These are phyloP conservation scores for Rhodotorula sp. DNA, from an alignment of 1,284 basidiomycete species.

Conservation along the genomic window DNA sequence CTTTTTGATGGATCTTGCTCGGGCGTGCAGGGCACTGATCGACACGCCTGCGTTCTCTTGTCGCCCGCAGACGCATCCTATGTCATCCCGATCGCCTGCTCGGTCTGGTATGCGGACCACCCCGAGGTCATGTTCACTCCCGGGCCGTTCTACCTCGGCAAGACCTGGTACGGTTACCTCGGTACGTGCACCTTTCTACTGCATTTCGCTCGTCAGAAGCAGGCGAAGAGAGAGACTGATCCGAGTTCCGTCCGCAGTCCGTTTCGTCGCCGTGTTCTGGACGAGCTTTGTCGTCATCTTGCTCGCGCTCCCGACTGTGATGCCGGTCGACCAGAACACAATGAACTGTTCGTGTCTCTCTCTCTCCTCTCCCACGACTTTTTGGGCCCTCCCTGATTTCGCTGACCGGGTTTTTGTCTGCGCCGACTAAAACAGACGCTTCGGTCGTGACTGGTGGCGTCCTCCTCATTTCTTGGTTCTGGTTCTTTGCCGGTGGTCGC, in stretches of 20 bases:
- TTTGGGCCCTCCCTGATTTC: background rate
- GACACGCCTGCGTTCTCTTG: slow-evolving; percentile 23
- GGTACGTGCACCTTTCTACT: slow-evolving; percentile 1
- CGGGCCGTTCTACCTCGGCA: slow-evolving; percentile 82
- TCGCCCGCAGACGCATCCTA: slow-evolving; percentile 55
- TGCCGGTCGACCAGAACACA: background rate
- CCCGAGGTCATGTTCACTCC: slow-evolving; percentile 79
- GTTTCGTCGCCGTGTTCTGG: slow-evolving; percentile 63
- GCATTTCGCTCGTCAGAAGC: too few species aligned
- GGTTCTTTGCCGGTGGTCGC: slow-evolving; percentile 53
- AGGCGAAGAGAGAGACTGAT: too few species aligned
- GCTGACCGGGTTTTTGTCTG: background rate
- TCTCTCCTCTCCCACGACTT: too few species aligned
- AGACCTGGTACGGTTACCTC: slow-evolving; percentile 60
- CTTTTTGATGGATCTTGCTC: slow-evolving; percentile 55
- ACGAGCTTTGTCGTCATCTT: slow-evolving; percentile 48
- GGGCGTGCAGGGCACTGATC: background rate
- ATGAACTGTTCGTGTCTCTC: background rate
- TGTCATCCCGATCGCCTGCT: slow-evolving; percentile 64
- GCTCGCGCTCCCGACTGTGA: background rate
- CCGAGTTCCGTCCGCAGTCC: background rate
- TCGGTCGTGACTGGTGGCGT: slow-evolving; percentile 51
- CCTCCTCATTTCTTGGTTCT: slow-evolving; percentile 50
- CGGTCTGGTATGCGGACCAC: slow-evolving; percentile 70
- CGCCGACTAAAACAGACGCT: background rate